Evolutionary conservation across 2,329 filamentous ascomycete genomes (phyloP).

Genomic region (Pezicula radicicola): DNA sequence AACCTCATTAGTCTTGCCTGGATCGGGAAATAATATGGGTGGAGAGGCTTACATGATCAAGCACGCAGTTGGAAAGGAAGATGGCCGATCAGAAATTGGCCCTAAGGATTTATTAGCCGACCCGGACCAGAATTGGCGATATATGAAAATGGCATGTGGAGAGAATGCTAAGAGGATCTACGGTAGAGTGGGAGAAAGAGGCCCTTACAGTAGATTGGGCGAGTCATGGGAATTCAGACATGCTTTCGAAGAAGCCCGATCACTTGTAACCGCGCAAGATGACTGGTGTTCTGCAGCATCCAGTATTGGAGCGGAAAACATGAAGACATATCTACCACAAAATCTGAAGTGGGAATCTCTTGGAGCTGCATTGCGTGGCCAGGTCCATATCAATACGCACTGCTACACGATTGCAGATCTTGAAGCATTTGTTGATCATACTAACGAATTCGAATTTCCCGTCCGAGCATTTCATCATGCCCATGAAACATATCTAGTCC

Average conservation of each 20-base stretch:
- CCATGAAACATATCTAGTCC: slow-evolving; percentile 63
- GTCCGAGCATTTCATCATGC: slow-evolving; percentile 69
- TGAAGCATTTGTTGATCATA: slow-evolving; percentile 67
- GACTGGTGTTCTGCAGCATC: slow-evolving; percentile 64
- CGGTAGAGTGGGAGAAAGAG: slow-evolving; percentile 48
- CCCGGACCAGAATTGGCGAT: slow-evolving; percentile 62
- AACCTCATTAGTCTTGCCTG: slow-evolving; percentile 63
- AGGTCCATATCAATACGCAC: slow-evolving; percentile 68
- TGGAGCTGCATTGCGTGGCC: slow-evolving; percentile 59
- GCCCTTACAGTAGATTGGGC: slow-evolving; percentile 60
- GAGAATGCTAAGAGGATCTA: slow-evolving; percentile 66
- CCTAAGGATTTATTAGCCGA: slow-evolving; percentile 63
- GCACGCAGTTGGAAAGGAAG: slow-evolving; percentile 56
- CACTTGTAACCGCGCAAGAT: slow-evolving; percentile 56
- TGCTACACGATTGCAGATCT: slow-evolving; percentile 70
- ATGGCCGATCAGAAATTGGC: slow-evolving; percentile 61
- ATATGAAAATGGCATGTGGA: slow-evolving; percentile 76
- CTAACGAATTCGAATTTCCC: slow-evolving; percentile 68
- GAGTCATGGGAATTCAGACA: slow-evolving; percentile 69
- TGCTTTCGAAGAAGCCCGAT: slow-evolving; percentile 60
- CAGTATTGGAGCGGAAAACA: slow-evolving; percentile 42
- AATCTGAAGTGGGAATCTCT: slow-evolving; percentile 63
- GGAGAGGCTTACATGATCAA: slow-evolving; percentile 70
- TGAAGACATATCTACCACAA: slow-evolving; percentile 57
- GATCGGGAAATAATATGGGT: slow-evolving; percentile 70